A percentile compares a stretch with the other conserved stretches of the same genome.
Conservation (phyloP, 345 rosid genomes). For the Citrus inodora region DNA sequence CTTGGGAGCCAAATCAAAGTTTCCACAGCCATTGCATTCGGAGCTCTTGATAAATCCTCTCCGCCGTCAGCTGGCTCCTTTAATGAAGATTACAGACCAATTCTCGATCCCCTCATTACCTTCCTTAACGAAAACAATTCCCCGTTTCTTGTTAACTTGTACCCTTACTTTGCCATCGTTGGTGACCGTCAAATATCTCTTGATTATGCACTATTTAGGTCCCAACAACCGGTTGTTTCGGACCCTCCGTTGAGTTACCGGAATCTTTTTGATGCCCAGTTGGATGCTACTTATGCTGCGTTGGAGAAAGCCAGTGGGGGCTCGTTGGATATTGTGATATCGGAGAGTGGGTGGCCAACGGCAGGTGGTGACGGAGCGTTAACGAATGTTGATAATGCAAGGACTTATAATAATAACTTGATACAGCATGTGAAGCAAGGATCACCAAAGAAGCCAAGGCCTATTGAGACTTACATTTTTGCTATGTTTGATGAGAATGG, state of each 20-base stretch:
- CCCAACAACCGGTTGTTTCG: constrained; percentile 13
- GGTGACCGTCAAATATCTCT: constrained; percentile 12
- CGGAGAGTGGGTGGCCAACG: constrained; percentile 69
- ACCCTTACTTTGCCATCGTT: constrained; percentile 38
- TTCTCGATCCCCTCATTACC: constrained; percentile 32
- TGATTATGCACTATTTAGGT: constrained; percentile 36
- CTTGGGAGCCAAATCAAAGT: constrained; percentile 32
- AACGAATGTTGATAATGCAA: constrained; percentile 45
- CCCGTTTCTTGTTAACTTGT: constrained; percentile 45
- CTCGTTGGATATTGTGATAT: constrained; percentile 47
- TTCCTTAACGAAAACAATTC: constrained; percentile 37
- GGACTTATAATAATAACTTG: constrained; percentile 48
- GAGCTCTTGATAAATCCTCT: constrained; percentile 6
- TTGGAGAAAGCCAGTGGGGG: constrained; percentile 51
- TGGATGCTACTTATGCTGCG: constrained; percentile 52
- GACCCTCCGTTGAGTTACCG: constrained; percentile 29
- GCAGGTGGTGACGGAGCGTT: constrained; percentile 45
- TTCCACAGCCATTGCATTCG: constrained; percentile 24
- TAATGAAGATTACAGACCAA: constrained; percentile 3
- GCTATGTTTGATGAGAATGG: constrained; percentile 55
- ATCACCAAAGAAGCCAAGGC: constrained; percentile 31
- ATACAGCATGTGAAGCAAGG: constrained; percentile 47
- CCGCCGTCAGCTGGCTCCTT: constrained; percentile 46
- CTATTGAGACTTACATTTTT: constrained; percentile 64
- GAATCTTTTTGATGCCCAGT: constrained; percentile 55